phyloP scores from a whole-genome alignment of 345 rosid species.

The Gossypium raimondii region DNA sequence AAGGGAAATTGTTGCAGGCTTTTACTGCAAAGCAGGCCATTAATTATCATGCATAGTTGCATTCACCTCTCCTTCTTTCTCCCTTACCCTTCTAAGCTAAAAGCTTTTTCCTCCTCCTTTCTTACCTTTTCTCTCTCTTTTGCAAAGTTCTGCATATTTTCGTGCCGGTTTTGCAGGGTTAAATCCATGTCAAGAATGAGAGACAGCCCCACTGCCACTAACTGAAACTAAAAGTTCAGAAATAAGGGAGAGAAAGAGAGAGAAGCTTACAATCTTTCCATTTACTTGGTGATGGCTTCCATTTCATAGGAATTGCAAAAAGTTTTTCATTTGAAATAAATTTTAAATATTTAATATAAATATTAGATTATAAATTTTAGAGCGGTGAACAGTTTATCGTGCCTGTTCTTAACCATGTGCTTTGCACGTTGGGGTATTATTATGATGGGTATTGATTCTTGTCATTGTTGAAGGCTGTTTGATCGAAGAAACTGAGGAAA shows the following conservation, averaged over 20 bases:
- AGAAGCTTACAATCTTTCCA: neutral
- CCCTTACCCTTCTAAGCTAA: too few relatives aligned
- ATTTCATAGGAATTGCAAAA: conserved; percentile 19
- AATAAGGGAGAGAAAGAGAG: neutral
- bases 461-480: conserved; percentile 9
- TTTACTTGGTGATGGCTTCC: neutral
- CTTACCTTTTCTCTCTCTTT: neutral
- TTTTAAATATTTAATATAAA: too few relatives aligned
- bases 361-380: too few relatives aligned
- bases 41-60: conserved; percentile 19
- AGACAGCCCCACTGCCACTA: neutral
- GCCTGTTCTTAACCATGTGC: conserved; percentile 17
- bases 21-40: neutral
- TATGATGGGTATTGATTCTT: conserved; percentile 22
- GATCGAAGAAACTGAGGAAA: neutral
- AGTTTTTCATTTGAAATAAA: too few relatives aligned
- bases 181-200: conserved; percentile 6
- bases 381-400: conserved; percentile 1
- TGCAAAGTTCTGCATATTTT: neutral
- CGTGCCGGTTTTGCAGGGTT: conserved; percentile 14
- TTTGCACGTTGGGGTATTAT: conserved; percentile 7
- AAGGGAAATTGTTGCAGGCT: neutral
- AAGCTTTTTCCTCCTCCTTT: neutral
- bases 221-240: conserved; percentile 15
- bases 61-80: neutral